Evolutionary conservation across 2,329 filamentous ascomycete genomes (phyloP).

Genomic region (Trichoderma cornu-damae): DNA sequence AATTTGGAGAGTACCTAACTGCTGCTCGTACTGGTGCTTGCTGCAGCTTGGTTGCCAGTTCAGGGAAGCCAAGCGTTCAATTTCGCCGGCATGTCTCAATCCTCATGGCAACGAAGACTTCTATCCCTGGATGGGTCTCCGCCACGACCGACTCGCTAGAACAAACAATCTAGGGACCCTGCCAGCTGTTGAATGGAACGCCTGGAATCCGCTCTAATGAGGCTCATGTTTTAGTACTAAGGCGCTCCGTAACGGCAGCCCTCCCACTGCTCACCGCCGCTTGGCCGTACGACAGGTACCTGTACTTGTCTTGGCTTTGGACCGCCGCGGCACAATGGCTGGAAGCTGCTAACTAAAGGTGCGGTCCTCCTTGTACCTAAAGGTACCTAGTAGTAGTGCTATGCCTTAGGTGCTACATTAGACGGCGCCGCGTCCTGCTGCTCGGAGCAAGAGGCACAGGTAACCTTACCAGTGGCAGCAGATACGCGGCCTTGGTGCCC

Average conservation of each 20-base stretch:
- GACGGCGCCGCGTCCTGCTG: too few species aligned
- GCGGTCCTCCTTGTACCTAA: too few species aligned
- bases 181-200: background rate
- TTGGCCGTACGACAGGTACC: background rate
- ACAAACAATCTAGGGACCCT: background rate
- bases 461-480: background rate
- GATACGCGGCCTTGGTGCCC: conserved; percentile 9
- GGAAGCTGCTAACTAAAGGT: too few species aligned
- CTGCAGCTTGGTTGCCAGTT: background rate
- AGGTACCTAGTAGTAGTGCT: too few species aligned
- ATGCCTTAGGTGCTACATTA: too few species aligned
- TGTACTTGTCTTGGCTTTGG: background rate
- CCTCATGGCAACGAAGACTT: background rate
- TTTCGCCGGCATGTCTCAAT: conserved; percentile 11
- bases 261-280: conserved; percentile 12
- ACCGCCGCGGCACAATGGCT: background rate
- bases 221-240: background rate
- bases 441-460: background rate
- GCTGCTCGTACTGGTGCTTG: too few species aligned
- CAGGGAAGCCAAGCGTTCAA: background rate
- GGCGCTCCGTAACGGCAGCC: background rate
- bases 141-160: background rate
- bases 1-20: too few species aligned
- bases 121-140: background rate
- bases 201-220: conserved; percentile 7